Base-by-base conservation (phyloP, 192 early-diverging fungal genomes). In the Backusella tarrabulga region DNA sequence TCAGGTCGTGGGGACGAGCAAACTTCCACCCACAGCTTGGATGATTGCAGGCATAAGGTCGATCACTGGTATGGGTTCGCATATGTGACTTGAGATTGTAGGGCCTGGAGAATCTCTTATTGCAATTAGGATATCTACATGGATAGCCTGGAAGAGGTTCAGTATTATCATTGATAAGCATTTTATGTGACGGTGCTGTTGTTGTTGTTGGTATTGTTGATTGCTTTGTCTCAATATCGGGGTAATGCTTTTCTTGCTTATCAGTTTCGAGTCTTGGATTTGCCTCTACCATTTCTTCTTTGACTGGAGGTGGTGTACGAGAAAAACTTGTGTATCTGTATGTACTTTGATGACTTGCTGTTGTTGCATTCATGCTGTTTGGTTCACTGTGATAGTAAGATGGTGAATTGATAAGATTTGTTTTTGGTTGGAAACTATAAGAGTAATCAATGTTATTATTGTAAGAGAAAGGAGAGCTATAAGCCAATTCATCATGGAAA, bases 1-100 rank as follows among this genome's bases (percentile, higher is more conserved):
- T 91, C n/a, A 92, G 81, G 69, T 94, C 93, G 68, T 93, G 92
- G 80, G 92, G 88, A 23, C 93, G 88, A 40, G 88, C 89, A 79
- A 94, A 94, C 34, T 70, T 69, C 77, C 77, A 78, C 17, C n/a
- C 80, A 81, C 95, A 97, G 6, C 41, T 34, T 4, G 26, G 41
- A 70, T 77, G 50, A 9, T 46, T 84, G 70, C 95, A 98, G 21
- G 79, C 79, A 80, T 85, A 93, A 46, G 93, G 93, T 6, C 92
- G 90, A 66, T 90, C 88, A 29, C 89, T 88, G 68, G 91, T 90
- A 78, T 95, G 93, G 0, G 91, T 92, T 32, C 90, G 81, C 35
- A 88, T 88, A 67, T 95, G 93, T 17, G 92, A 93, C 71, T 89
- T 92, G 12, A 95, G 88, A 74, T 95, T 93, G 78, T 95, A 93